Percentiles rank a stretch among this genome's conserved stretches.
Evolutionary conservation across 139 green algal species (phyloP).

Genomic region (Mychonastes homosphaera): DNA sequence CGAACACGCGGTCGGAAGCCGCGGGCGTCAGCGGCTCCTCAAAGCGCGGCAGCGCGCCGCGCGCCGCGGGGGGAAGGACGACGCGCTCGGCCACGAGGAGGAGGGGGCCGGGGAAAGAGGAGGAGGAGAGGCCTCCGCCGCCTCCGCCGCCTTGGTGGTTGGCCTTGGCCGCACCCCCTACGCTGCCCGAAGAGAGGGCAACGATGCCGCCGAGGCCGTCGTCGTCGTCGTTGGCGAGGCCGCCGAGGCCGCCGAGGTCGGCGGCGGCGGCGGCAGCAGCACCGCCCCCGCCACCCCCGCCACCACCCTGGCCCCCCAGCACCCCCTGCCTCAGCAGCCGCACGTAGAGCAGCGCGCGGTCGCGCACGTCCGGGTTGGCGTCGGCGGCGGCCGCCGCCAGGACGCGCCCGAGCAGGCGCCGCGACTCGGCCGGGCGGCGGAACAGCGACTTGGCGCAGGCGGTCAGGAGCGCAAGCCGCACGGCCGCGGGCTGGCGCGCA

Average conservation of each 20-base stretch:
- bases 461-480: slow-evolving; percentile 72
- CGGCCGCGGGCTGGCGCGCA: slow-evolving; percentile 29
- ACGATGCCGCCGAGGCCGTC: too few species aligned
- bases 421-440: slow-evolving; percentile 67
- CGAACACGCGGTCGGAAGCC: slow-evolving; percentile 70
- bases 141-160: too few species aligned
- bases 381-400: slow-evolving; percentile 54
- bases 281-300: not conserved
- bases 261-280: not conserved
- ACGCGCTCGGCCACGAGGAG: slow-evolving; percentile 22
- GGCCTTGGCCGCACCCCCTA: not conserved
- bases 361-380: slow-evolving; percentile 69
- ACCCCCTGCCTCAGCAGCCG: not conserved
- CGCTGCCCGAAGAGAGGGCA: not conserved
- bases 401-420: slow-evolving; percentile 36
- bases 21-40: slow-evolving; percentile 47
- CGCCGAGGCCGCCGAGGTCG: too few species aligned
- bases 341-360: slow-evolving; percentile 85
- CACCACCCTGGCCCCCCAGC: not conserved
- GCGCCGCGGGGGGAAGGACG: slow-evolving; percentile 14
- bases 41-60: slow-evolving; percentile 34
- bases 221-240: too few species aligned
- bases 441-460: slow-evolving; percentile 83
- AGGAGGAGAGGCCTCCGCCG: not conserved
- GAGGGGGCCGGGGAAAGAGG: not conserved